Conservation (phyloP, 495 filamentous ascomycete species). For the Penicillium parvum region DNA sequence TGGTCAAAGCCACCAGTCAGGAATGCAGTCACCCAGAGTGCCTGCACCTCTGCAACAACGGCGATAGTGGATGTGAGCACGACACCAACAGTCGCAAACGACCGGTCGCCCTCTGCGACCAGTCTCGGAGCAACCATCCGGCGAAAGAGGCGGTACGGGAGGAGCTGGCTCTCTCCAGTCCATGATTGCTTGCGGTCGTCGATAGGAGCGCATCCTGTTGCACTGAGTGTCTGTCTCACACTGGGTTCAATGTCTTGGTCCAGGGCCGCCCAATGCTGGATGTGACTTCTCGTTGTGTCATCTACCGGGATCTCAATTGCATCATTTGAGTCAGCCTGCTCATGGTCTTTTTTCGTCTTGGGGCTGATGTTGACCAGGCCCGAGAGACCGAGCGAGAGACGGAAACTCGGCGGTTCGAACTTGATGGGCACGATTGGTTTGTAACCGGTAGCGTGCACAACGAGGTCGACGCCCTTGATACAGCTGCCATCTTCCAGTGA, state of each 20-base stretch:
- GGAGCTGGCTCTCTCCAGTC: conserved; percentile 14
- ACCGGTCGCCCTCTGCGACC: conserved; percentile 51
- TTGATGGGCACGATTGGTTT: conserved; percentile 59
- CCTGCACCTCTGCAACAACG: conserved; percentile 58
- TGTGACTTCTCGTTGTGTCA: neutral
- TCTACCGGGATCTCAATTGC: conserved; percentile 1
- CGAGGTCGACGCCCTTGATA: conserved; percentile 41
- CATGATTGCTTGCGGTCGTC: conserved; percentile 11
- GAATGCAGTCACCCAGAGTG: conserved; percentile 64
- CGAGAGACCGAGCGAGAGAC: conserved; percentile 18
- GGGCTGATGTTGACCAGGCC: neutral
- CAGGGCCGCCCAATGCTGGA: conserved; percentile 15
- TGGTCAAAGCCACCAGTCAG: conserved; percentile 28
- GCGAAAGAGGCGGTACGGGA: conserved; percentile 49
- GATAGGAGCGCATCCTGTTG: conserved; percentile 4
- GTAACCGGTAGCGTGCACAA: conserved; percentile 46
- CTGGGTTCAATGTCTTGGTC: conserved; percentile 9
- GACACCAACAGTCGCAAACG: conserved; percentile 58
- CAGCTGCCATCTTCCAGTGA: conserved; percentile 9
- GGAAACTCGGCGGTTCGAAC: conserved; percentile 30
- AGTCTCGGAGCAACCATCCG: conserved; percentile 49
- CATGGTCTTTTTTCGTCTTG: neutral
- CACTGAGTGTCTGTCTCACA: conserved; percentile 8
- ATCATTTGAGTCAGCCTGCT: neutral
- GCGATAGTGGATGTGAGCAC: conserved; percentile 52